A percentile compares a stretch with the other conserved stretches of the same genome.
Evolutionary conservation across 73 alveolate genomes (phyloP).

Genomic region (Symbiodinium pilosum): DNA sequence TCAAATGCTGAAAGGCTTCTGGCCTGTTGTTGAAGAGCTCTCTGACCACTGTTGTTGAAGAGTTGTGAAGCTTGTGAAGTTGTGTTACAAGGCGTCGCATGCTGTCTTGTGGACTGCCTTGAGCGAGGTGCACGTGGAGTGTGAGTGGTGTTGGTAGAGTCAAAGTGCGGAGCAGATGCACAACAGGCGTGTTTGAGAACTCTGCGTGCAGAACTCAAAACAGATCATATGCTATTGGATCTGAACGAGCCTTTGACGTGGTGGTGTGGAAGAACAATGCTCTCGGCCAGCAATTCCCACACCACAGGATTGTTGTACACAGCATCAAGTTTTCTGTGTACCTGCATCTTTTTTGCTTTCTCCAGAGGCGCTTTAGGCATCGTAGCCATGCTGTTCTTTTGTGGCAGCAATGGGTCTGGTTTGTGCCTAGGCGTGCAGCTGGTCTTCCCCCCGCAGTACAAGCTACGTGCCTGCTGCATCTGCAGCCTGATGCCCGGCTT

Average conservation of each 20-base stretch:
- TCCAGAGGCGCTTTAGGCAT: no score
- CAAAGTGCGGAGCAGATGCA: constrained; percentile 25
- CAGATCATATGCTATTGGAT: constrained; percentile 43
- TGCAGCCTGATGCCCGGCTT: background rate
- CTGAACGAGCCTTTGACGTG: constrained; percentile 28
- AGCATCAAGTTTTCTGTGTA: no score
- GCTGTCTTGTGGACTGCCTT: no score
- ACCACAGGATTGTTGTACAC: no score
- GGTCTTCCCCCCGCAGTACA: background rate
- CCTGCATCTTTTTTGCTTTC: no score
- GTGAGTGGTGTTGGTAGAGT: background rate
- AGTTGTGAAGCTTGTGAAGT: no score
- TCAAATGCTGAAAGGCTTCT: background rate
- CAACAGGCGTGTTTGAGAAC: background rate
- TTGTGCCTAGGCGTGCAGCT: background rate
- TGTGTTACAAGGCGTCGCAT: no score
- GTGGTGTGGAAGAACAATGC: background rate
- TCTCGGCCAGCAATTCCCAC: no score
- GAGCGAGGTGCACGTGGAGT: no score
- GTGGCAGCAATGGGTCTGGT: no score
- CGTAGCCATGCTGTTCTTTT: background rate
- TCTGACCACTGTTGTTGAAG: background rate
- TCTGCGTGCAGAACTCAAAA: background rate
- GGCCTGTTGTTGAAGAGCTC: background rate
- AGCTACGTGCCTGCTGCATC: background rate